phyloP scores from a whole-genome alignment of 805 yeast species.

The Candida maris region DNA sequence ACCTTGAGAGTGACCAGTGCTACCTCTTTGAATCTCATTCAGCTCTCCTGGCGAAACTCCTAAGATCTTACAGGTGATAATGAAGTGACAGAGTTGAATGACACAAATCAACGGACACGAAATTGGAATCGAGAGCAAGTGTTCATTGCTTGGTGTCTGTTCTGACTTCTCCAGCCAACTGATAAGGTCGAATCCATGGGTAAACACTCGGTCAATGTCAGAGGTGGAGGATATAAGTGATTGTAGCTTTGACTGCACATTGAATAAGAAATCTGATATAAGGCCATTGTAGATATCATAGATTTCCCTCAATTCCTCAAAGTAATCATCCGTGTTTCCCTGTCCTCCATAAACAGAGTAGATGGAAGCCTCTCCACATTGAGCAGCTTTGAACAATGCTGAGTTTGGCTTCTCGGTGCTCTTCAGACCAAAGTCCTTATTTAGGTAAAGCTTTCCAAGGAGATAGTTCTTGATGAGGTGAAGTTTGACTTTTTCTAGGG shows the following conservation, averaged over 20 bases:
- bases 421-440: slow-evolving; percentile 23
- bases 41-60: slow-evolving; percentile 90
- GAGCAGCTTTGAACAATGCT: slow-evolving; percentile 59
- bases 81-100: slow-evolving; percentile 91
- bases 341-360: slow-evolving; percentile 97
- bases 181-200: slow-evolving; percentile 88
- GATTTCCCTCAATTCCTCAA: slow-evolving; percentile 89
- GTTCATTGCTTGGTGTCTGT: slow-evolving; percentile 84
- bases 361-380: slow-evolving; percentile 54
- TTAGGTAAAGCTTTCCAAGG: slow-evolving; percentile 31
- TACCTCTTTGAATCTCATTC: slow-evolving; percentile 61
- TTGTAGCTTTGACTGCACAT: slow-evolving; percentile 66
- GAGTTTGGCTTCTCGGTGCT: slow-evolving; percentile 16
- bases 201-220: slow-evolving; percentile 81
- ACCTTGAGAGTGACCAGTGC: slow-evolving; percentile 91
- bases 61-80: slow-evolving; percentile 77
- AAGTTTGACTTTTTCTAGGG: slow-evolving; percentile 63
- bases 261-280: slow-evolving; percentile 63
- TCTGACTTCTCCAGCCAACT: slow-evolving; percentile 85
- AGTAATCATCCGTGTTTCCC: slow-evolving; percentile 97
- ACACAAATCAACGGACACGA: slow-evolving; percentile 97
- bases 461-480: slow-evolving; percentile 77
- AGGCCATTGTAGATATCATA: slow-evolving; percentile 75
- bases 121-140: slow-evolving; percentile 85
- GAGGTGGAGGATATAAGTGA: slow-evolving; percentile 65